Evolutionary conservation across 352 stramenopile genomes (phyloP), one percentile per base, ranked within the genome.

Genomic region (Globisporangium splendens): DNA sequence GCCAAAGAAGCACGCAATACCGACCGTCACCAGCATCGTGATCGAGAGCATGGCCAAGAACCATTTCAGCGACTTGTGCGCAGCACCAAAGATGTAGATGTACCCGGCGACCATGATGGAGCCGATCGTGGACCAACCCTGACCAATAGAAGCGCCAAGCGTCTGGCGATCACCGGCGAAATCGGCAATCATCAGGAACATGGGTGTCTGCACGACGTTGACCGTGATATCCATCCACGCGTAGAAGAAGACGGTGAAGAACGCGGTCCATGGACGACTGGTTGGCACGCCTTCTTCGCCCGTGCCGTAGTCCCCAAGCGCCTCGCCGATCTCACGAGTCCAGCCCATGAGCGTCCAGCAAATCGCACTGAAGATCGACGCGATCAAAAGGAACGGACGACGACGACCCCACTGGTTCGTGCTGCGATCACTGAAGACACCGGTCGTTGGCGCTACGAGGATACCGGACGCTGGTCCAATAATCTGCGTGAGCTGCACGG

Each of bases 21-120:
- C 24, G 24, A 31, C 24, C 24, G 35, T 44, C 14, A 71, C 60
- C 8, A 72, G 13, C 50, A 75, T 63, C 18, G 58, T 54, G 6
- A 61, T 53, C 0, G 69, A 38, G 18, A 78, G 56, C 70, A 78
- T 75, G 11, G 33, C 60, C 2, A 78, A 38, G 57, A 78, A 78
- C 49, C 28, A 67, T 12, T 49, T 44, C 1, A 78, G 39, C 13
- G 60, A 61, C 24, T 59, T 42, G 33, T 73, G 54, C 7, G 66
- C 70, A 13, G 66, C 52, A 14, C 70, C 70, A 46, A 68, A 71
- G 50, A 59, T 38, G 42, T 66, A 50, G 44, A 75, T 73, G 62
- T 75, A 73, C 4, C 63, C 64, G 0, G 70, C 52, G n/a, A 78
- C 60, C 13, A 73, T 17, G 18, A 78, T 64, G 13, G 56, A 62